Conservation (phyloP, 768 basidiomycete genomes). For the Leccinum pellstonianum region DNA sequence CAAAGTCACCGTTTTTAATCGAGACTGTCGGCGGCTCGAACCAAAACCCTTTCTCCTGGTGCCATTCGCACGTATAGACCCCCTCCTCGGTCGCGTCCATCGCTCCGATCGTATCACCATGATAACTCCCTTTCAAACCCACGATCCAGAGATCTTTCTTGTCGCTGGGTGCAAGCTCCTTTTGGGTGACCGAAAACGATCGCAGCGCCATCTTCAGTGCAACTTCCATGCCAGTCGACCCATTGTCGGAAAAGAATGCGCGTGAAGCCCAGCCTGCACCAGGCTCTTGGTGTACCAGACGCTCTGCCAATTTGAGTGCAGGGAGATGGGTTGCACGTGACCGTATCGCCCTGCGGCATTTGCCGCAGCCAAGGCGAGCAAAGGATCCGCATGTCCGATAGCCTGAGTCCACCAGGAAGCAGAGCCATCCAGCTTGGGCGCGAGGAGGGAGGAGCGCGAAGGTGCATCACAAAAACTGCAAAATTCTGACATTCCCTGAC, state of each 20-base stretch:
- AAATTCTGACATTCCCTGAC: too few species aligned
- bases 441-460: slow-evolving; percentile 43
- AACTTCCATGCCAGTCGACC: slow-evolving; percentile 96
- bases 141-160: slow-evolving; percentile 68
- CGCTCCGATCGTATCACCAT: slow-evolving; percentile 95
- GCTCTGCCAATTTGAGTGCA: slow-evolving; percentile 81
- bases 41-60: slow-evolving; percentile 89
- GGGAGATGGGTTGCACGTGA: slow-evolving; percentile 90
- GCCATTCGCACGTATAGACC: slow-evolving; percentile 96
- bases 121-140: slow-evolving; percentile 90
- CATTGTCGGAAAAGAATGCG: slow-evolving; percentile 93
- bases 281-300: slow-evolving; percentile 69
- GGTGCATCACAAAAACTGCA: too few species aligned
- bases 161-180: slow-evolving; percentile 34
- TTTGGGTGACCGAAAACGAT: slow-evolving; percentile 47
- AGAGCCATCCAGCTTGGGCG: slow-evolving; percentile 80
- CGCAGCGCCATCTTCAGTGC: slow-evolving; percentile 96
- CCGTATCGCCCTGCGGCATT: slow-evolving; percentile 91
- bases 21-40: slow-evolving; percentile 83
- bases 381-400: slow-evolving; percentile 76
- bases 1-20: slow-evolving; percentile 57
- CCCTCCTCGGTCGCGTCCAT: slow-evolving; percentile 96
- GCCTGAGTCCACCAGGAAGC: slow-evolving; percentile 99
- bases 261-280: slow-evolving; percentile 89
- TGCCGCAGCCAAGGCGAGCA: slow-evolving; percentile 83